Conservation (phyloP, 164 flowering plant species). For the Umbellularia californica region DNA sequence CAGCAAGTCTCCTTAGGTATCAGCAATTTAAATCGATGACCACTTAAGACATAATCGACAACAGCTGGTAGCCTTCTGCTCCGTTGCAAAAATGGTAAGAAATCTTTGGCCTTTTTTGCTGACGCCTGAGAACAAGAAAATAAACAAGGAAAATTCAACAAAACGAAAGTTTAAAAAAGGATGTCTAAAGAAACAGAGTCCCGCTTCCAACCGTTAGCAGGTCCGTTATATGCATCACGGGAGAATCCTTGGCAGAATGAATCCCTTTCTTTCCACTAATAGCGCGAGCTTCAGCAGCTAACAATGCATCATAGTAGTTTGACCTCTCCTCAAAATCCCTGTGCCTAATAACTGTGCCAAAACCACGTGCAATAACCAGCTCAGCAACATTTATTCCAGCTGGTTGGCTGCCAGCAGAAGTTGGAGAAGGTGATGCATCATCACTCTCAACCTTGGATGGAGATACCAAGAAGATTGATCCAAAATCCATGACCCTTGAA, state of each 20-base stretch:
- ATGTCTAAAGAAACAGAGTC: background rate
- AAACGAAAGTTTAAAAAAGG: background rate
- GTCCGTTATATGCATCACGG: slow-evolving; percentile 81
- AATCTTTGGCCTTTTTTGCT: slow-evolving; percentile 82
- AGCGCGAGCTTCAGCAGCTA: slow-evolving; percentile 91
- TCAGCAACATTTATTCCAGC: slow-evolving; percentile 75
- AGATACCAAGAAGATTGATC: slow-evolving; percentile 72
- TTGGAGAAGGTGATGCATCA: slow-evolving; percentile 37
- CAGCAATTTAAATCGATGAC: slow-evolving; percentile 87
- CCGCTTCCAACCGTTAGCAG: slow-evolving; percentile 52
- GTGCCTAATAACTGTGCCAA: slow-evolving; percentile 76
- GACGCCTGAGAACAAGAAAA: slow-evolving; percentile 41
- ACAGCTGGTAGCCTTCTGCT: slow-evolving; percentile 74
- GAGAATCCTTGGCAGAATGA: slow-evolving; percentile 81
- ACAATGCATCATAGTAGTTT: slow-evolving; percentile 82
- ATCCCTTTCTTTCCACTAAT: slow-evolving; percentile 73
- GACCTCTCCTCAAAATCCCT: slow-evolving; percentile 98
- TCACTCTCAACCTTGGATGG: slow-evolving; percentile 54
- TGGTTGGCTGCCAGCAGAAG: slow-evolving; percentile 41
- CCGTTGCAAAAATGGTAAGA: slow-evolving; percentile 81
- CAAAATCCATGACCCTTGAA: slow-evolving; percentile 91
- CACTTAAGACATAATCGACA: slow-evolving; percentile 97
- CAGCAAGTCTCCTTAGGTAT: slow-evolving; percentile 96
- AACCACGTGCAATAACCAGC: slow-evolving; percentile 78
- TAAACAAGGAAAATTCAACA: background rate